Percentiles rank a stretch among this genome's conserved stretches.
These are phyloP conservation scores for Phlebiopsis flavidoalba DNA, from an alignment of 768 basidiomycete species.

Conservation along the genomic window DNA sequence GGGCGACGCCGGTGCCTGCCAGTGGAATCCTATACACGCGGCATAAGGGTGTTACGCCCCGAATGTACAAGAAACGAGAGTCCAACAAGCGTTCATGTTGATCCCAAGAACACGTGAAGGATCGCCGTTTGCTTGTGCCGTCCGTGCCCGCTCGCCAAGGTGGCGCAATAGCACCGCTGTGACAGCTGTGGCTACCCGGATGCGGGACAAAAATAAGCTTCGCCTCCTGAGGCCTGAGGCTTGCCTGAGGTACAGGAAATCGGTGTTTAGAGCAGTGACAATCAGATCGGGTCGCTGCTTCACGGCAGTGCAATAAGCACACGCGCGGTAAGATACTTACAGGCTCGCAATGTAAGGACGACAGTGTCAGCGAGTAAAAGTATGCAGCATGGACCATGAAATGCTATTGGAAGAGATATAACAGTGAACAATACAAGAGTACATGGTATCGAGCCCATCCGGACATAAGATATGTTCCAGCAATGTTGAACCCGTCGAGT, in stretches of 20 bases:
- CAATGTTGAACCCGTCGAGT: background rate
- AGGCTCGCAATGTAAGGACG: too few relatives aligned
- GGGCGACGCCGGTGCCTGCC: conserved; percentile 68
- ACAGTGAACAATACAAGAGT: background rate
- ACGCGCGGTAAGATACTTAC: background rate
- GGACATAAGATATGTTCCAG: background rate
- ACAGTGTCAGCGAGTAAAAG: background rate
- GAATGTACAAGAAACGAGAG: background rate
- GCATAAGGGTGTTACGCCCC: conserved; percentile 3
- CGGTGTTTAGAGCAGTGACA: background rate
- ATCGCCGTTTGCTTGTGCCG: background rate
- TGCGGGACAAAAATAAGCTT: background rate
- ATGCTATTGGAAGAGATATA: background rate
- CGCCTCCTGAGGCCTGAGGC: too few relatives aligned
- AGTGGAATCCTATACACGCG: conserved; percentile 82
- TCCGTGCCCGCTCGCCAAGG: too few relatives aligned
- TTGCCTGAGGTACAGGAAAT: background rate
- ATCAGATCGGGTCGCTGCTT: background rate
- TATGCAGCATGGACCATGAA: background rate
- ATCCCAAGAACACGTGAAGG: background rate
- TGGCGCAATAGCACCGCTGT: background rate
- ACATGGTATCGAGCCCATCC: conserved; percentile 3
- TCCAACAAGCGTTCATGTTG: background rate
- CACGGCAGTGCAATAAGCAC: background rate
- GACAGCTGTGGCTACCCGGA: background rate